A percentile compares a stretch with the other conserved stretches of the same genome.
These are phyloP conservation scores for Epichloe glyceriae DNA, from an alignment of 2,329 filamentous ascomycete species.

Conservation along the genomic window DNA sequence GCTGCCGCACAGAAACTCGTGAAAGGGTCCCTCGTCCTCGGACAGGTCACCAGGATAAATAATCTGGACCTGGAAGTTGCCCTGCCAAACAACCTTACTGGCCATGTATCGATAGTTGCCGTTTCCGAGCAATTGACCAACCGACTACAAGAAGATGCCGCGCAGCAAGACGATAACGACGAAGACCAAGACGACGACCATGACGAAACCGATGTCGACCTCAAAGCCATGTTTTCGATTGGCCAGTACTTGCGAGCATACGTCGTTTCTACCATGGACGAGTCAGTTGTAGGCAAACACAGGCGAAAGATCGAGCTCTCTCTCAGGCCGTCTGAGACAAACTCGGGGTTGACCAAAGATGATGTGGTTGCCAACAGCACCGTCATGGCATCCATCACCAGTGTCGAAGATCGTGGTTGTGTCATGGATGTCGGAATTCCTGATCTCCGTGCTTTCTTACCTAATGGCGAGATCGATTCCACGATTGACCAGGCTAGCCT, in stretches of 20 bases:
- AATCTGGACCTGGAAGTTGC: conserved; percentile 66
- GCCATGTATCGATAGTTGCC: conserved; percentile 84
- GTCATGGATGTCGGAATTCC: conserved; percentile 83
- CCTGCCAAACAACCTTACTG: conserved; percentile 83
- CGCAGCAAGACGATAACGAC: conserved; percentile 40
- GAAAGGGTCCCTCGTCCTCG: conserved; percentile 77
- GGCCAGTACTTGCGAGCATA: conserved; percentile 83
- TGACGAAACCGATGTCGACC: conserved; percentile 50
- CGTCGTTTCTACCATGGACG: conserved; percentile 66
- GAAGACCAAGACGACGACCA: conserved; percentile 20
- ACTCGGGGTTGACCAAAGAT: conserved; percentile 57
- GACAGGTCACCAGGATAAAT: conserved; percentile 72
- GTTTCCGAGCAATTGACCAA: conserved; percentile 70
- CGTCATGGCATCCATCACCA: conserved; percentile 76
- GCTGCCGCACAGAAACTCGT: conserved; percentile 51
- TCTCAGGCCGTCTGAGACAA: conserved; percentile 64
- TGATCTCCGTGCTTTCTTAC: conserved; percentile 67
- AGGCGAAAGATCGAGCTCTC: conserved; percentile 82
- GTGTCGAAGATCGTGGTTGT: conserved; percentile 90
- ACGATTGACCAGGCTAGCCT: conserved; percentile 52
- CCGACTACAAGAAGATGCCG: conserved; percentile 57
- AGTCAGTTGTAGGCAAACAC: conserved; percentile 44
- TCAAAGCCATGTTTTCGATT: conserved; percentile 61
- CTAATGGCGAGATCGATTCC: conserved; percentile 66
- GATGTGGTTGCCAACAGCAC: conserved; percentile 65